Base-by-base conservation (phyloP, 225 moss, liverwort and hornwort species). In the Polytrichum commune region DNA sequence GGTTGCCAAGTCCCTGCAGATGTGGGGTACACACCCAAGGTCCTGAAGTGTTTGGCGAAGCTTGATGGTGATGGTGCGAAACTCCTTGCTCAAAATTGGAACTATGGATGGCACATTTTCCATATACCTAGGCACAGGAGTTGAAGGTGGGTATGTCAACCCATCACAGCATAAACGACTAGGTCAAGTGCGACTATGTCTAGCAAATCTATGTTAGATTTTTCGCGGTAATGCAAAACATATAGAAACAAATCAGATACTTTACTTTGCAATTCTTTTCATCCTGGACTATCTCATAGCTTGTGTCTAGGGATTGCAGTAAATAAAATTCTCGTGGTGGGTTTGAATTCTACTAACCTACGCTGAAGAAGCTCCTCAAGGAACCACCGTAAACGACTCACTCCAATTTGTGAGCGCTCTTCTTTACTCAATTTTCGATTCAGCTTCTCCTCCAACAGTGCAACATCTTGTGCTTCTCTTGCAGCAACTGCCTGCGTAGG, bases 351-450 rank as follows among this genome's bases (percentile, higher is more conserved):
- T 78, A 94, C 46, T 16, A 46, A 46, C 94, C 93, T 90, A 76
- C 89, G 88, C 75, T 91, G 92, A 64, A 96, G 80, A 19, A 93
- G 89, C 54, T 96, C 86, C 62, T 96, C 96, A 60, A 96, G 69
- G 68, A 96, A 96, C 82, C 88, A 89, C 74, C 96, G 89, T 63
- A 96, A 76, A 65, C 89, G 87, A 78, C 93, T 93, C 32, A 96
- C 82, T 32, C 96, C 96, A 72, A 96, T 88, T 71, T 82, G 88
- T 53, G 83, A 87, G 65, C 86, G 84, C 79, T 96, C 96, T 69
- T 86, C 92, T 22, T 54, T 73, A 5, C 74, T 69, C 62, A 96
- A 83, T 1, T 80, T 64, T 64, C 96, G 78, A 68, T 84, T 90
- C 75, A 96, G 67, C 73, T 96, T 96, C 83, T 90, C 92, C 82